These are phyloP conservation scores for Yamadazyma diospyri DNA, from an alignment of 1,139 yeast genomes.

Conservation along the genomic window DNA sequence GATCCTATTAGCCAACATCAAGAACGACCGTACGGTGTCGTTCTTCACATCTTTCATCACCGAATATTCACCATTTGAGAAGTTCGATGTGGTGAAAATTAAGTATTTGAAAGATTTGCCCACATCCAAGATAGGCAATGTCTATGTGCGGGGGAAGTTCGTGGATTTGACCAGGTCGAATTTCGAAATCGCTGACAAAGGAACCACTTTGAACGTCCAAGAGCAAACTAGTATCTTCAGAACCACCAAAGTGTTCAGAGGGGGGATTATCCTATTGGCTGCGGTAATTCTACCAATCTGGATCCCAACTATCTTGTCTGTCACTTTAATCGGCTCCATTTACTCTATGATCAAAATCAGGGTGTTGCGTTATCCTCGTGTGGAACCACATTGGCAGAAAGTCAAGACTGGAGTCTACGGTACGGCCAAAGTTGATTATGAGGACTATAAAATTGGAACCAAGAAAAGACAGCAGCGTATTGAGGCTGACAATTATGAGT, in stretches of 20 bases:
- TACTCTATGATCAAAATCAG: constrained; percentile 35
- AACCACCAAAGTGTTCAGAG: constrained; percentile 25
- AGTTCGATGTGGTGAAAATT: constrained; percentile 37
- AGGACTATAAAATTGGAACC: constrained; percentile 33
- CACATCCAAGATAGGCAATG: constrained; percentile 28
- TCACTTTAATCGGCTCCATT: constrained; percentile 34
- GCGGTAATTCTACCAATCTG: constrained; percentile 46
- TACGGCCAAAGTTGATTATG: constrained; percentile 24
- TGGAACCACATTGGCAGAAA: constrained; percentile 31
- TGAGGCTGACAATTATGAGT: constrained; percentile 27
- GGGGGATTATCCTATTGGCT: constrained; percentile 27
- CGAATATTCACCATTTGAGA: constrained; percentile 46
- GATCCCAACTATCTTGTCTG: constrained; percentile 49
- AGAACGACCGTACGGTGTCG: constrained; percentile 65
- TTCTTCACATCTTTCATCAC: constrained; percentile 53
- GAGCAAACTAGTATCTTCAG: constrained; percentile 39
- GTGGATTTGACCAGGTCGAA: constrained; percentile 47
- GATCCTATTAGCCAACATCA: constrained; percentile 65
- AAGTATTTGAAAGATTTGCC: constrained; percentile 39
- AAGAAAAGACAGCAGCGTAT: constrained; percentile 28
- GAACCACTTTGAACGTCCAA: constrained; percentile 26
- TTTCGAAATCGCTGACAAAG: constrained; percentile 8
- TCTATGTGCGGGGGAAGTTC: constrained; percentile 46
- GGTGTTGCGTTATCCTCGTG: constrained; percentile 21
- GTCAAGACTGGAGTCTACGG: constrained; percentile 34